Base-by-base conservation (phyloP, 495 filamentous ascomycete genomes). In the Aspergillus diversus region DNA sequence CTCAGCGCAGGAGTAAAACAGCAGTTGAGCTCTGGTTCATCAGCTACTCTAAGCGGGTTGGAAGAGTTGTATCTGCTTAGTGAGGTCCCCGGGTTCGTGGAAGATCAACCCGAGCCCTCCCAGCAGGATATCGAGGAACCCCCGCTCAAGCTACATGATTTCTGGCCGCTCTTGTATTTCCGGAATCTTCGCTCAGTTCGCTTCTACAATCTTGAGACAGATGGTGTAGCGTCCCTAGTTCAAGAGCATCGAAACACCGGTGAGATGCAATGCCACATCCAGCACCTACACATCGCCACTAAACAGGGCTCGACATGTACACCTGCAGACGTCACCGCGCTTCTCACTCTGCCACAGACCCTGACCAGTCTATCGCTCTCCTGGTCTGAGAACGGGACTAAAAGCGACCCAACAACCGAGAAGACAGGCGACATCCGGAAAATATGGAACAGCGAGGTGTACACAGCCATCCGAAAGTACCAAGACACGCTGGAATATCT, bases 201-300 rank as follows among this genome's bases (percentile, higher is more conserved):
- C 47, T 21, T 61, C 9, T 54, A 55, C 55, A 47, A 61, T 17
- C 32, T 61, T 1, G 59, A 61, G 21, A 21, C 59, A 9, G 59
- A 61, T 2, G 59, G 59, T 3, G 7, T 17, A 6, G 9, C 12
- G 7, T n/a, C 7, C 0, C 17, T 58, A 16, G 7, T 48, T 31
- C 55, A 48, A 9, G 21, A 48, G 5, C 16, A 58, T 27, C 21
- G 2, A 27, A 27, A 27, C 2, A 1, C 1, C 21, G 13, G 27
- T 7, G 4, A 43, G 21, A 32, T 33, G 55, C 13, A 46, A 13
- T 61, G 50, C n/a, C 21, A 61, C 33, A 55, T 61, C 50, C 27
- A 61, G 37, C 59, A 61, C 6, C 50, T 61, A 8, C 59, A 61
- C 32, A 27, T 61, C 21, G 52, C 60, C 42, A 62, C 60, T n/a